phyloP scores from a whole-genome alignment of 106 monocot genomes.

The Allium cepa region DNA sequence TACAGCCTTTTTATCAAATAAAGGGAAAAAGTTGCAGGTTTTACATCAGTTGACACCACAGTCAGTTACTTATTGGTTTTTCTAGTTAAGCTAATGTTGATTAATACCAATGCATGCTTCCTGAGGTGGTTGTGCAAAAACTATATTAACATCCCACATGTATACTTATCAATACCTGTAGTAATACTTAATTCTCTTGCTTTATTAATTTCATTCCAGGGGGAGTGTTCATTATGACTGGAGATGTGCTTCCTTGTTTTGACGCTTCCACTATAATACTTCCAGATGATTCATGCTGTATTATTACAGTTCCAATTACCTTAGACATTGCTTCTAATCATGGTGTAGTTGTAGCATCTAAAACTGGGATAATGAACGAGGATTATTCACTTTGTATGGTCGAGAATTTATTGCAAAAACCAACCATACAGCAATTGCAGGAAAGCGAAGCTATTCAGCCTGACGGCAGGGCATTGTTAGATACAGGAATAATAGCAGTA shows the following conservation, averaged over 20 bases:
- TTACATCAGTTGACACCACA: too few relatives aligned
- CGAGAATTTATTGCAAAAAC: constrained; percentile 88
- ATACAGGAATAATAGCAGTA: constrained; percentile 91
- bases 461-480: constrained; percentile 87
- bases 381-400: constrained; percentile 58
- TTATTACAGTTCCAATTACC: constrained; percentile 87
- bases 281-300: constrained; percentile 77
- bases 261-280: constrained; percentile 75
- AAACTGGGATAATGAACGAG: constrained; percentile 25
- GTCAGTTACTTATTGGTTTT: too few relatives aligned
- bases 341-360: constrained; percentile 79
- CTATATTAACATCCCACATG: too few relatives aligned
- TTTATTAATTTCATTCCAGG: constrained; percentile 39
- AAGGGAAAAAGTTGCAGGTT: too few relatives aligned
- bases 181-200: neutral
- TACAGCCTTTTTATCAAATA: too few relatives aligned
- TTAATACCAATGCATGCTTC: too few relatives aligned
- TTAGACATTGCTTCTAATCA: constrained; percentile 88
- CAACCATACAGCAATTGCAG: constrained; percentile 52
- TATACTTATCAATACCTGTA: too few relatives aligned
- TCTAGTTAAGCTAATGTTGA: too few relatives aligned
- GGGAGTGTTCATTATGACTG: constrained; percentile 97
- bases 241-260: constrained; percentile 98
- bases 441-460: constrained; percentile 63
- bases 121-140: too few relatives aligned